Evolutionary conservation across 208 protist genomes (phyloP), one percentile per base, ranked within the genome.

Genomic region (Crithidia brevicula): DNA sequence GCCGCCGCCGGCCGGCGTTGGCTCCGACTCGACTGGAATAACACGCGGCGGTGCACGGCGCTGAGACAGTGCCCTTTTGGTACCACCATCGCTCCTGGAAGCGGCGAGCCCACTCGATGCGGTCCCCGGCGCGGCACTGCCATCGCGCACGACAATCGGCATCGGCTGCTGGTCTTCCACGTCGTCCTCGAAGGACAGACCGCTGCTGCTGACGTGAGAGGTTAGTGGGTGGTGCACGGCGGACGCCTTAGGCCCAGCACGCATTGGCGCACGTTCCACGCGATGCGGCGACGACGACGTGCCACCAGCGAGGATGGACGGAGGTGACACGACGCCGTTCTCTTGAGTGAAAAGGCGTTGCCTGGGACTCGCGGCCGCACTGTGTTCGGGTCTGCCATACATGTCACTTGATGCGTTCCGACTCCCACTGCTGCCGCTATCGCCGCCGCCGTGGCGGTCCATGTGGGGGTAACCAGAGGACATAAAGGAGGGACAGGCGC

Each of bases 161-260:
- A 61, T 74, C 36, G 59, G 28, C 6, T 67, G 47, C 40, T 31
- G 54, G n/a, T 67, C 68, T 0, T 38, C 59, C 4, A 40, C 38
- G 28, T 52, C 38, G 28, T 60, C 51, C 7, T 62, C 51, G 40
- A 67, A 66, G 42, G 27, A 31, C 46, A n/a, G 20, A 47, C 58
- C 66, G 50, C 45, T 45, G 38, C 40, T 45, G 52, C 59, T 66
- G 59, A 66, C 31, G 59, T 62, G 59, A 0, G 68, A 56, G 23
- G 20, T 16, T 9, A 50, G 43, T 20, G 42, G 45, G 13, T 50
- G 46, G 51, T 47, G 28, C 5, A 34, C 34, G 16, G 22, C 38
- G 16, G 40, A 30, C 23, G 57, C 7, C 27, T 42, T 9, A 10
- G 56, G 36, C 23, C 23, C 56, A 16, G 42, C 40, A 1, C 27